Conservation (phyloP, 495 filamentous ascomycete genomes). For the Aspergillus leporis region DNA sequence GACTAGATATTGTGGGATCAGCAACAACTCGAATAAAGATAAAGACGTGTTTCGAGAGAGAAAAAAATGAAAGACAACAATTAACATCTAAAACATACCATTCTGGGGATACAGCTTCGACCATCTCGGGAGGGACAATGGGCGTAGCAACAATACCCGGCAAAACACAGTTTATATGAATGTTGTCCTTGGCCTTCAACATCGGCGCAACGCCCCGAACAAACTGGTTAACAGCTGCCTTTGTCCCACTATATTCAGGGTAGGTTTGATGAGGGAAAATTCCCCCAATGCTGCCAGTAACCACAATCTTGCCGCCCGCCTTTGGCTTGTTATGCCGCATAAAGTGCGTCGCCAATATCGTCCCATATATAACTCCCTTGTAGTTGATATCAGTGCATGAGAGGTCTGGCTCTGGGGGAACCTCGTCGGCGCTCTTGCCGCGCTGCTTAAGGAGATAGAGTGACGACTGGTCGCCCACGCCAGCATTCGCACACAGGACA, state of each 20-base stretch:
- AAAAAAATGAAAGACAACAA: not conserved
- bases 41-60: not conserved
- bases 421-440: slow-evolving; percentile 20
- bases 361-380: slow-evolving; percentile 32
- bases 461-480: slow-evolving; percentile 28
- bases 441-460: slow-evolving; percentile 23
- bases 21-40: not conserved
- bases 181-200: slow-evolving; percentile 31
- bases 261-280: slow-evolving; percentile 29
- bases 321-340: slow-evolving; percentile 30
- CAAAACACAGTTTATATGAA: slow-evolving; percentile 31
- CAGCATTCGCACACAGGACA: slow-evolving; percentile 30
- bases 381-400: slow-evolving; percentile 29
- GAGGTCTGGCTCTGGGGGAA: slow-evolving; percentile 27
- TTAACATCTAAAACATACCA: slow-evolving; percentile 18
- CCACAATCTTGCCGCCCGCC: slow-evolving; percentile 28
- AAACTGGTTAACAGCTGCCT: slow-evolving; percentile 31
- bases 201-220: slow-evolving; percentile 28
- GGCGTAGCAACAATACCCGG: slow-evolving; percentile 31
- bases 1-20: slow-evolving; percentile 6
- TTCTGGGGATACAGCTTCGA: slow-evolving; percentile 27
- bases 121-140: slow-evolving; percentile 32
- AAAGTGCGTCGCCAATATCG: slow-evolving; percentile 31
- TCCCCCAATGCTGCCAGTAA: slow-evolving; percentile 29
- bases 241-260: slow-evolving; percentile 33